Base-by-base conservation (phyloP, 805 yeast genomes). In the Barnettozyma botsteinii region DNA sequence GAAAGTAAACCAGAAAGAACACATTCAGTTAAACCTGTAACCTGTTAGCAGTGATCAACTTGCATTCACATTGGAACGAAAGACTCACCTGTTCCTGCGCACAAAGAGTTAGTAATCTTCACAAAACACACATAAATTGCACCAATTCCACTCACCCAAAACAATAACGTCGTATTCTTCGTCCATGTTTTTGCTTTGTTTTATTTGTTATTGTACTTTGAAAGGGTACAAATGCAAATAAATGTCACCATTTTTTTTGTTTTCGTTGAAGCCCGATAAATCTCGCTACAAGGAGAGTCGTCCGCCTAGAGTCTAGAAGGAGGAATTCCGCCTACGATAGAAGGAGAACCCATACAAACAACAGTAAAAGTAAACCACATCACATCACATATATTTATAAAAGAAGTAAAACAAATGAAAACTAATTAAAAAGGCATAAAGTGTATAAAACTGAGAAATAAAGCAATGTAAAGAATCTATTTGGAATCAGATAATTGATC, bases 131-230 rank as follows among this genome's bases (percentile, higher is more conserved):
- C 23, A 21, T 21, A 21, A 21, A 21, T 7, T 9, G 11, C 18
- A 27, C 9, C 3, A 7, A 14, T n/a, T 11, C n/a, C n/a, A 46
- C 56, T 35, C 41, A 56, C 66, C 98, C 45, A 91, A 73, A 21
- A 91, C 97, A 52, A 93, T 91, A 46, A 91, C 96, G 69, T 93
- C 98, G 77, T 89, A 93, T 50, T 85, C 78, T 65, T 89, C 96
- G 66, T 93, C 98, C 96, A 93, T 87, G 41, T 50, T 51, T n/a
- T 15, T 15, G n/a, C 7, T 37, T 19, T 27, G 8, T 8, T n/a
- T 14, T 30, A 12, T 21, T 18, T 30, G 17, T 12, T 5, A 11
- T 20, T 20, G 34, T 15, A 21, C 21, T 11, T 9, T 21, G 10
- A 21, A 31, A 21, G 32, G 22, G 13, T 4, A 17, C 13, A 15